These are phyloP conservation scores for Spiraea crenata DNA, from an alignment of 331 rosid species.

Conservation along the genomic window DNA sequence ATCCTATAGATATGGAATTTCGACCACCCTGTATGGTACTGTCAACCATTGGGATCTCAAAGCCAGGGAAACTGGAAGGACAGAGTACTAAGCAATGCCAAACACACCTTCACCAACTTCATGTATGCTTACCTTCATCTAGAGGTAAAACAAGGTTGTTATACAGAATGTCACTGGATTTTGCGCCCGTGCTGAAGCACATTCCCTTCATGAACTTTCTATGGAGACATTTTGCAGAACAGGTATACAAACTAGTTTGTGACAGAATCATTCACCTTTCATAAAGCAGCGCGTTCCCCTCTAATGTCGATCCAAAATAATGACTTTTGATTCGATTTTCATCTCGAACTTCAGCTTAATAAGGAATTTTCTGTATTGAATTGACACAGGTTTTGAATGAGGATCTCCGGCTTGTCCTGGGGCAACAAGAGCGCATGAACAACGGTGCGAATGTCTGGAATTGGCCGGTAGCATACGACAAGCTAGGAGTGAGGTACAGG, in stretches of 20 bases:
- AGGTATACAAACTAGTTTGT: constrained; percentile 40
- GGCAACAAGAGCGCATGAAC: constrained; percentile 91
- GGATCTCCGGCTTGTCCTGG: constrained; percentile 81
- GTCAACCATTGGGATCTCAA: constrained; percentile 94
- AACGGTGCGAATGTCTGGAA: constrained; percentile 86
- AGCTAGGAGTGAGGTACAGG: constrained; percentile 86
- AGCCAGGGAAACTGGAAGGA: constrained; percentile 92
- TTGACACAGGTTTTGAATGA: constrained; percentile 69
- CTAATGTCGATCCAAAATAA: background rate
- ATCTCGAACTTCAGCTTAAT: background rate
- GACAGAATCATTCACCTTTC: background rate
- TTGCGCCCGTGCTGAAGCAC: constrained; percentile 83
- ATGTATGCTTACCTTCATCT: constrained; percentile 91
- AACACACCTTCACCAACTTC: constrained; percentile 95
- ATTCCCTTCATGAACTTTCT: constrained; percentile 67
- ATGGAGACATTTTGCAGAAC: constrained; percentile 89
- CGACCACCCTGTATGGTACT: constrained; percentile 96
- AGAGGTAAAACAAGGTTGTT: constrained; percentile 78
- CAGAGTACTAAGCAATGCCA: constrained; percentile 69
- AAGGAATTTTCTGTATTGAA: background rate
- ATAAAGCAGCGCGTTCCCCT: background rate
- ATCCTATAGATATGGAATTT: constrained; percentile 98
- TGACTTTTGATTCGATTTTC: background rate
- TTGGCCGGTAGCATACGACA: constrained; percentile 81
- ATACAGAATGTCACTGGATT: constrained; percentile 95